These are phyloP conservation scores for Solanum medicagineum DNA, from an alignment of 257 asterid species.

Conservation along the genomic window DNA sequence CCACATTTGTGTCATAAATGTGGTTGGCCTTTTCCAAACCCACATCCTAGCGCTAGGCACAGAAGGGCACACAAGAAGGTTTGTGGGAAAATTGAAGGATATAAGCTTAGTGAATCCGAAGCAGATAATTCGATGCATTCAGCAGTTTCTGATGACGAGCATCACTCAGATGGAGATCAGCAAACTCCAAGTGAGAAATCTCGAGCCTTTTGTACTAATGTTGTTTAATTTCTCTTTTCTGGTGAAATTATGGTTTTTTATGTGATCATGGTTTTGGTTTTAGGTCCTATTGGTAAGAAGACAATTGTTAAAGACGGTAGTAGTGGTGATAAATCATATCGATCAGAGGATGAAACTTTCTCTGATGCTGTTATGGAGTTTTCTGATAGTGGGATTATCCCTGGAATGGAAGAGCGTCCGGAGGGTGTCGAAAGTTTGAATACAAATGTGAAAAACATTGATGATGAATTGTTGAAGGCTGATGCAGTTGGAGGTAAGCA, in stretches of 20 bases:
- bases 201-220: not conserved
- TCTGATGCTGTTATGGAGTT: constrained; percentile 70
- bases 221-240: not conserved
- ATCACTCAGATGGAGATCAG: constrained; percentile 39
- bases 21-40: constrained; percentile 93
- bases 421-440: constrained; percentile 13
- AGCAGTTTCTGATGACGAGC: constrained; percentile 45
- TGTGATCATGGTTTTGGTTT: constrained; percentile 3
- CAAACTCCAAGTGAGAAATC: constrained; percentile 47
- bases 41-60: constrained; percentile 82
- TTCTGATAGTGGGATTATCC: constrained; percentile 45
- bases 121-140: constrained; percentile 12
- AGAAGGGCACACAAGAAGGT: constrained; percentile 79
- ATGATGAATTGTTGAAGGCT: constrained; percentile 17
- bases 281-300: constrained; percentile 44
- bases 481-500: constrained; percentile 34
- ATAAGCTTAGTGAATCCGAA: constrained; percentile 24
- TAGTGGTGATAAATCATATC: constrained; percentile 29
- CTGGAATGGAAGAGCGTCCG: constrained; percentile 21
- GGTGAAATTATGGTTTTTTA: not conserved
- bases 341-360: constrained; percentile 63
- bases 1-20: constrained; percentile 65
- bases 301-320: constrained; percentile 13
- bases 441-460: constrained; percentile 14
- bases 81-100: constrained; percentile 81